A percentile compares a stretch with the other conserved stretches of the same genome.
phyloP scores from a whole-genome alignment of 2,329 filamentous ascomycete species.

The Xenoacremonium recifei region DNA sequence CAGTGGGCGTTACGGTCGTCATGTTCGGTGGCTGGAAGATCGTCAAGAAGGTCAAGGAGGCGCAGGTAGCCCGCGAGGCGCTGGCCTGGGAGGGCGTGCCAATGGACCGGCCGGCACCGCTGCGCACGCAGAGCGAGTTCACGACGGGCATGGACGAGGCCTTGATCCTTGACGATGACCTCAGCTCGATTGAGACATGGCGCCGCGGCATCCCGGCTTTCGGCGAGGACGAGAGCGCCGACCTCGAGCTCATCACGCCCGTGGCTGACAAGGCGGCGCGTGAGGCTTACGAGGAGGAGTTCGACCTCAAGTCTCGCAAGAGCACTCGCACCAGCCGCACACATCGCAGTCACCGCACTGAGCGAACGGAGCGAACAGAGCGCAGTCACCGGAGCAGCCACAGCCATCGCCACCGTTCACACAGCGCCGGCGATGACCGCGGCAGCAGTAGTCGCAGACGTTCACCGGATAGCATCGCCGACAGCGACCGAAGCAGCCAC shows the following conservation, averaged over 20 bases:
- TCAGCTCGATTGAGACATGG: constrained; percentile 60
- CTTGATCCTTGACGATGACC: constrained; percentile 55
- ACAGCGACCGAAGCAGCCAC: constrained; percentile 34
- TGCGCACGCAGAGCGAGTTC: constrained; percentile 28
- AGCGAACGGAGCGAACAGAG: constrained; percentile 23
- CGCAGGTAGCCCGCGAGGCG: constrained; percentile 29
- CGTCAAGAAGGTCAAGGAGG: constrained; percentile 74
- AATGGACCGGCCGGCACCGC: constrained; percentile 23
- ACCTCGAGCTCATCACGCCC: constrained; percentile 58
- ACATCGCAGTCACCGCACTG: constrained; percentile 27
- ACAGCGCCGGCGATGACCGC: constrained; percentile 21
- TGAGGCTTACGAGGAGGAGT: constrained; percentile 36
- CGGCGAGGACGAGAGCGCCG: constrained; percentile 46
- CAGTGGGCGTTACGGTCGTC: constrained; percentile 90
- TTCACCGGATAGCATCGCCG: constrained; percentile 36
- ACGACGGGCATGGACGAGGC: constrained; percentile 50
- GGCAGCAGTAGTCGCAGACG: constrained; percentile 18
- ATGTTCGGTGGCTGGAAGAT: constrained; percentile 98
- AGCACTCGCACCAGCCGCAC: constrained; percentile 32
- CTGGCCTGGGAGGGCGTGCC: constrained; percentile 23
- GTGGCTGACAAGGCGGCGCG: constrained; percentile 49
- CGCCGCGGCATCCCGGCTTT: constrained; percentile 52
- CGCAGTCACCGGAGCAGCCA: constrained; percentile 22
- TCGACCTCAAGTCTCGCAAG: constrained; percentile 37
- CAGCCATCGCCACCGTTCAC: constrained; percentile 27